Percentiles rank a stretch among this genome's conserved stretches.
Conservation (phyloP, 768 basidiomycete species). For the Coprinopsis marcescibilis region DNA sequence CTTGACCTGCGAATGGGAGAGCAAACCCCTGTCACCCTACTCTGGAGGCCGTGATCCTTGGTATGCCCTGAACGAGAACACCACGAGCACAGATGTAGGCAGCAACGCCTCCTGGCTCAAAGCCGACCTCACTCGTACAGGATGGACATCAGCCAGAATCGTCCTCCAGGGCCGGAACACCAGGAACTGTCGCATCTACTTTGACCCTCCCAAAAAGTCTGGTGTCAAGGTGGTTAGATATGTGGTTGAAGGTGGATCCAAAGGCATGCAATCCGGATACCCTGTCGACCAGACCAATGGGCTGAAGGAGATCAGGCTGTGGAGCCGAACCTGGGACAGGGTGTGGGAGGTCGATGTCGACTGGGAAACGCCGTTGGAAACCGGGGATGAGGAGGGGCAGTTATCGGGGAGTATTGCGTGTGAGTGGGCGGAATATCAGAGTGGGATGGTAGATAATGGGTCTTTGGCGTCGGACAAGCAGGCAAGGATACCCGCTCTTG, state of each 20-base stretch:
- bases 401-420: constrained; percentile 47
- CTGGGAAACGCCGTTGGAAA: constrained; percentile 29
- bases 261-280: constrained; percentile 37
- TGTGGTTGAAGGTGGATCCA: constrained; percentile 29
- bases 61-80: not conserved
- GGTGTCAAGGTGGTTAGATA: constrained; percentile 32
- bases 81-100: not conserved
- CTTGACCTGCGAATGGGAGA: constrained; percentile 45
- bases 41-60: constrained; percentile 24
- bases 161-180: constrained; percentile 53
- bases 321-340: constrained; percentile 56
- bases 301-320: constrained; percentile 42
- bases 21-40: constrained; percentile 27
- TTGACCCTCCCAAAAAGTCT: constrained; percentile 28
- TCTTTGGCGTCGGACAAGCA: constrained; percentile 13
- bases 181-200: constrained; percentile 55
- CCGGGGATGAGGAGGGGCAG: constrained; percentile 13
- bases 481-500: constrained; percentile 58
- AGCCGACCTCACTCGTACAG: constrained; percentile 33
- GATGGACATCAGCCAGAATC: constrained; percentile 41
- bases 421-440: constrained; percentile 66
- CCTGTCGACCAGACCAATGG: constrained; percentile 22
- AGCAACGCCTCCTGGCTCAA: constrained; percentile 35
- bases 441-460: constrained; percentile 44
- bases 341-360: constrained; percentile 48